Evolutionary conservation across 805 yeast genomes (phyloP).

Genomic region (Yamadazyma kitorensis): DNA sequence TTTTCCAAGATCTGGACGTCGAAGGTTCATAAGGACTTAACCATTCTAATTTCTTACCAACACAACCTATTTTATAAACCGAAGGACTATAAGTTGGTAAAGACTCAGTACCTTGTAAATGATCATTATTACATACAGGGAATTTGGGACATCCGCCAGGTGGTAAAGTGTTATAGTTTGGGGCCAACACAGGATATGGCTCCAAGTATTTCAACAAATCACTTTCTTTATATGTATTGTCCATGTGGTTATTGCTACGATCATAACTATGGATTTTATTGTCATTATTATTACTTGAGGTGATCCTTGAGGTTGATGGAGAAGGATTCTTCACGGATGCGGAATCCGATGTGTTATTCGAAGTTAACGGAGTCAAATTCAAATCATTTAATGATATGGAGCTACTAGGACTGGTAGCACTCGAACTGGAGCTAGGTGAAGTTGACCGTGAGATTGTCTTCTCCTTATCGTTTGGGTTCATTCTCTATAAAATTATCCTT

Average conservation of each 20-base stretch:
- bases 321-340: too few species aligned
- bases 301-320: too few species aligned
- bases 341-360: not conserved
- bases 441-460: too few species aligned
- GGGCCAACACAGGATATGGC: slow-evolving; percentile 39
- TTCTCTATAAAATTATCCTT: too few species aligned
- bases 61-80: slow-evolving; percentile 54
- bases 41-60: slow-evolving; percentile 72
- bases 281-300: too few species aligned
- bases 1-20: slow-evolving; percentile 66
- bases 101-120: slow-evolving; percentile 23
- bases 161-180: slow-evolving; percentile 32
- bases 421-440: too few species aligned
- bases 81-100: slow-evolving; percentile 71
- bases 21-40: slow-evolving; percentile 73
- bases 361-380: not conserved
- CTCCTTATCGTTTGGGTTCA: too few species aligned
- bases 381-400: not conserved
- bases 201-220: slow-evolving; percentile 32
- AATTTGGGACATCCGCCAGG: slow-evolving; percentile 46
- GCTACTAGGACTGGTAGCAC: too few species aligned
- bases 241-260: too few species aligned
- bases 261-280: too few species aligned
- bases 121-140: slow-evolving; percentile 19
- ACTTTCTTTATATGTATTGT: too few species aligned